These are phyloP conservation scores for Bolboschoenus planiculmis DNA, from an alignment of 176 grass and related monocot species.

Conservation along the genomic window DNA sequence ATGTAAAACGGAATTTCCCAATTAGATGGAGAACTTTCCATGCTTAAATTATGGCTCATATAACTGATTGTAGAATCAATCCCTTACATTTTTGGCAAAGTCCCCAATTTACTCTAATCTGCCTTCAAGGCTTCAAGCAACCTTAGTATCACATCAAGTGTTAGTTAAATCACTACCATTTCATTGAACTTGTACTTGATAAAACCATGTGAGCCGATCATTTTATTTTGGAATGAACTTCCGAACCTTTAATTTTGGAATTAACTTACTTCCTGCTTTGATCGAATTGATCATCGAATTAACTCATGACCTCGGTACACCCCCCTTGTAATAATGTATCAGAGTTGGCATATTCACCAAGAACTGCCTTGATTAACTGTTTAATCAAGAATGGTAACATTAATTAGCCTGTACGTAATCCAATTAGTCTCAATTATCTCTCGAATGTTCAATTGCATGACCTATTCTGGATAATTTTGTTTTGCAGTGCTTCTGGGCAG, in stretches of 20 bases:
- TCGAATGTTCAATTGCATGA: background rate
- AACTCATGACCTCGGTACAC: background rate
- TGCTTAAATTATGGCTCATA: background rate
- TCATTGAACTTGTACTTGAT: background rate
- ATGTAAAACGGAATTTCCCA: background rate
- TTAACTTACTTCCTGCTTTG: background rate
- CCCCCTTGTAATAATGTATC: background rate
- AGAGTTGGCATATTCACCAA: background rate
- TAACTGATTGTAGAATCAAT: background rate
- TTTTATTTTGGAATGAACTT: too few relatives aligned
- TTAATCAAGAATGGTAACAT: background rate
- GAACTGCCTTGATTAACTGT: background rate
- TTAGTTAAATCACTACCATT: background rate
- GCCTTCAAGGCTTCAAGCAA: background rate
- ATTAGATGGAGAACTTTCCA: background rate
- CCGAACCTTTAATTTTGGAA: background rate
- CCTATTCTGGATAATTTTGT: background rate
- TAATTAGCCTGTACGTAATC: background rate
- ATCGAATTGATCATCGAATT: background rate
- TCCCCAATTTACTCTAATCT: background rate
- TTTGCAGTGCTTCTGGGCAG: slow-evolving; percentile 70
- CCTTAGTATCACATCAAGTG: background rate
- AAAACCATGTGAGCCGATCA: too few relatives aligned
- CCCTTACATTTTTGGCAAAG: background rate
- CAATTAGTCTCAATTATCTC: background rate